These are phyloP conservation scores for Kluyveromyces lactis DNA, from an alignment of 805 yeast genomes.

Conservation along the genomic window DNA sequence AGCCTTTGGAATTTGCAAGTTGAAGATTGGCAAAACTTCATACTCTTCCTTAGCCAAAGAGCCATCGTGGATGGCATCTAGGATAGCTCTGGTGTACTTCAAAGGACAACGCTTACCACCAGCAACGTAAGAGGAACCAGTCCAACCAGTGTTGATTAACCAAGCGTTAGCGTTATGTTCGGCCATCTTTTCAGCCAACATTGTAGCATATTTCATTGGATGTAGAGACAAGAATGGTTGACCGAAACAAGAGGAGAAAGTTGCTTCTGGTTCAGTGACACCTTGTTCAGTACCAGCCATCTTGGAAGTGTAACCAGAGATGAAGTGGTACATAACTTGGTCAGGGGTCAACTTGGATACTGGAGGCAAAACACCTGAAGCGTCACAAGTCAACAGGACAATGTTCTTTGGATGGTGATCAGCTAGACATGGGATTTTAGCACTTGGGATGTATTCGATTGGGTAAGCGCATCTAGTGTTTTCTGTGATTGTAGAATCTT, in stretches of 20 bases:
- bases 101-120: constrained; percentile 98
- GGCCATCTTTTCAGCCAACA: constrained; percentile 86
- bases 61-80: constrained; percentile 92
- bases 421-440: constrained; percentile 90
- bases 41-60: constrained; percentile 69
- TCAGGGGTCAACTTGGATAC: constrained; percentile 87
- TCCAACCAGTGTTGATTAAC: constrained; percentile 98
- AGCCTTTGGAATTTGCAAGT: constrained; percentile 75
- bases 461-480: constrained; percentile 99
- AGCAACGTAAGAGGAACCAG: constrained; percentile 81
- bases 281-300: constrained; percentile 99
- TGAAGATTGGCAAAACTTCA: constrained; percentile 81
- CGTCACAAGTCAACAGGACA: constrained; percentile 90
- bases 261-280: constrained; percentile 95
- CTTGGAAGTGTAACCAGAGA: constrained; percentile 96
- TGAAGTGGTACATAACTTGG: constrained; percentile 98
- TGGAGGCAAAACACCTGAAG: constrained; percentile 96
- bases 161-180: constrained; percentile 88
- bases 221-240: constrained; percentile 97
- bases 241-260: constrained; percentile 97
- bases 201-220: constrained; percentile 96
- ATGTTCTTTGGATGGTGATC: constrained; percentile 88
- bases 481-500: constrained; percentile 77
- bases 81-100: constrained; percentile 93
- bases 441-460: constrained; percentile 92